Evolutionary conservation across 176 grass and related monocot genomes (phyloP), one percentile per base, ranked within the genome.

Genomic region (Raddia distichophylla): DNA sequence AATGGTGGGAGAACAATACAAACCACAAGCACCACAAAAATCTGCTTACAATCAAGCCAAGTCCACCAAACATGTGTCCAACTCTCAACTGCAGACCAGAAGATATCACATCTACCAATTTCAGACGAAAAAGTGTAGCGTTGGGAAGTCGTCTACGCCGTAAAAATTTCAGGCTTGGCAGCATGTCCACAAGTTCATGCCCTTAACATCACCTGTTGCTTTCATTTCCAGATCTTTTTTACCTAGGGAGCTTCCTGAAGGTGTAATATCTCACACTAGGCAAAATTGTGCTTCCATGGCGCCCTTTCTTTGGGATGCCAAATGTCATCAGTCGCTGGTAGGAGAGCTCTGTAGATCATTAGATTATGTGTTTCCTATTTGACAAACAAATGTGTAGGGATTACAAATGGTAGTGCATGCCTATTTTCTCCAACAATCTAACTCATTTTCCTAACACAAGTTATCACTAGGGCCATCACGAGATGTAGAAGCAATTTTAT

Each of bases 201-300:
- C 63, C 42, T 32, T 18, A 55, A 17, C 52, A 49, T 34, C 19
- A 75, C 2, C 8, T 76, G 9, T 35, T 45, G 40, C 14, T 57
- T 57, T 57, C 60, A 64, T 60, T 47, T 44, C 40, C 13, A 76
- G 15, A 60, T 84, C 50, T 35, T 83, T 75, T 67, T 75, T 67
- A 67, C 59, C 50, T n/a, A 75, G 50, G 34, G 0, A 55, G 17
- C 35, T 58, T 2, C 3, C 75, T 18, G 20, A 45, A 45, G n/a
- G 60, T 3, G 34, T 33, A 33, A 64, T 2, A 54, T 5, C 47
- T 22, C 42, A 16, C 35, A 55, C 60, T 32, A 15, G 60, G 20
- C 15, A 66, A 4, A 73, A 51, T 4, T 64, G n/a, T 63, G 60
- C 46, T 52, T 51, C 6, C 1, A 53, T 55, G 80, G 37, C 11